These are phyloP conservation scores for Ceratocystis eucalypticola DNA, from an alignment of 2,329 filamentous ascomycete species.

Conservation along the genomic window DNA sequence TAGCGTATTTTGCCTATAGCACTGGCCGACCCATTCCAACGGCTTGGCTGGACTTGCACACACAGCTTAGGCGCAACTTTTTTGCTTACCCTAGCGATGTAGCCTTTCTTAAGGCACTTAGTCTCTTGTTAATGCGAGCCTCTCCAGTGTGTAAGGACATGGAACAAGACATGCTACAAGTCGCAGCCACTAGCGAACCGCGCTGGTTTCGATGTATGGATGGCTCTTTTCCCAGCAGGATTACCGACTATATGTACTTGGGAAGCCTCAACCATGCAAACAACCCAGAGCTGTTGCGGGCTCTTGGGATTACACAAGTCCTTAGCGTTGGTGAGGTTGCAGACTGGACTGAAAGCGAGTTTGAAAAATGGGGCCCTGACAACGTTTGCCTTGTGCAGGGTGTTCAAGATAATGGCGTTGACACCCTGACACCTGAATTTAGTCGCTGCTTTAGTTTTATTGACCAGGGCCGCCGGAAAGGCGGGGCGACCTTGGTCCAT, in stretches of 20 bases:
- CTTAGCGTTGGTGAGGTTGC: conserved; percentile 85
- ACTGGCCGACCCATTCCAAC: conserved; percentile 67
- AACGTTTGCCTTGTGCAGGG: conserved; percentile 71
- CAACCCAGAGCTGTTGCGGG: conserved; percentile 67
- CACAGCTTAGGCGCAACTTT: conserved; percentile 72
- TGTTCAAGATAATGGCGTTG: conserved; percentile 94
- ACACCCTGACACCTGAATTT: conserved; percentile 78
- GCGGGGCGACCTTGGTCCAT: conserved; percentile 81
- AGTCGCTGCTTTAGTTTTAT: conserved; percentile 80
- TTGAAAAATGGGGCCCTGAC: conserved; percentile 59
- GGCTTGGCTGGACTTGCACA: conserved; percentile 79
- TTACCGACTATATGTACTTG: conserved; percentile 90
- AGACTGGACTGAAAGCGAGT: conserved; percentile 60
- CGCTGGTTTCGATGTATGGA: conserved; percentile 73
- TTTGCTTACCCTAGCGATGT: conserved; percentile 93
- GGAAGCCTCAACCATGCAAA: conserved; percentile 90
- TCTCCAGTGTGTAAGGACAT: conserved; percentile 40
- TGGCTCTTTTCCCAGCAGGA: conserved; percentile 77
- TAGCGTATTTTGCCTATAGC: conserved; percentile 89
- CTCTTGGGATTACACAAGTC: conserved; percentile 73
- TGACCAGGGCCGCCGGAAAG: conserved; percentile 62
- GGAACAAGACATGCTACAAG: conserved; percentile 6
- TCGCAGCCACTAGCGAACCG: conserved; percentile 45
- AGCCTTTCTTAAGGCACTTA: conserved; percentile 61
- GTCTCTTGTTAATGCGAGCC: conserved; percentile 58